Conservation (phyloP, 164 flowering plant species). For the Umbellularia californica region DNA sequence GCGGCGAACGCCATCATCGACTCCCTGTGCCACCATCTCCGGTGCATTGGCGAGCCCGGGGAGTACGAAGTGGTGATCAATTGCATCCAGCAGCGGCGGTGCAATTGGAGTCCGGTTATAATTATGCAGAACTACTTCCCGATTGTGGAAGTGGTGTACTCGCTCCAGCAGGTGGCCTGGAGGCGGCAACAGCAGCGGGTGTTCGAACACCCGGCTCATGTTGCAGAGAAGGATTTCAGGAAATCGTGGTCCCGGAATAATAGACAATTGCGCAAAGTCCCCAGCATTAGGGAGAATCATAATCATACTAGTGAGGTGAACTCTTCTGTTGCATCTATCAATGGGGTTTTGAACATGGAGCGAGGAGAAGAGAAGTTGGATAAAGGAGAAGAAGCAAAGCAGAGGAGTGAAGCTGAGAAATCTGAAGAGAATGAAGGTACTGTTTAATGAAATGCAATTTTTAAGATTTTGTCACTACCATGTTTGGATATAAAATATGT, state of each 20-base stretch:
- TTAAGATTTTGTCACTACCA: neutral
- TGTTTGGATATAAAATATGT: no score
- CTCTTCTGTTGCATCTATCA: slow-evolving; percentile 8
- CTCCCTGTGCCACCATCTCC: slow-evolving; percentile 60
- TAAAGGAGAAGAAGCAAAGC: slow-evolving; percentile 23
- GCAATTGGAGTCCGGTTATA: slow-evolving; percentile 71
- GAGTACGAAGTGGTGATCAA: slow-evolving; percentile 65
- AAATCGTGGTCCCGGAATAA: slow-evolving; percentile 30
- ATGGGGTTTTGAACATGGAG: slow-evolving; percentile 11
- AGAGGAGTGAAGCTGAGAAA: slow-evolving; percentile 15
- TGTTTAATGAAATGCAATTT: neutral
- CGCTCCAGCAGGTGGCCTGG: slow-evolving; percentile 62
- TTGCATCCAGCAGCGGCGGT: slow-evolving; percentile 67
- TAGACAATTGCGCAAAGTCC: slow-evolving; percentile 37
- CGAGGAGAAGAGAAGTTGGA: slow-evolving; percentile 20
- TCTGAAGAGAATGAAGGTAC: slow-evolving; percentile 20
- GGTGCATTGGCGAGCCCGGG: slow-evolving; percentile 51
- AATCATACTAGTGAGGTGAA: slow-evolving; percentile 15
- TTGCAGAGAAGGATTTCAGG: slow-evolving; percentile 36
- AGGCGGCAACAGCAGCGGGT: slow-evolving; percentile 31
- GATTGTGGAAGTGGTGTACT: slow-evolving; percentile 47
- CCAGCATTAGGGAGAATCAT: slow-evolving; percentile 27
- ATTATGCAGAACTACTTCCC: slow-evolving; percentile 89
- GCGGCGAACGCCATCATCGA: slow-evolving; percentile 92
- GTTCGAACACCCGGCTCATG: slow-evolving; percentile 25